Evolutionary conservation across 2,329 filamentous ascomycete genomes (phyloP).

Genomic region (Arachnomyces sp.): DNA sequence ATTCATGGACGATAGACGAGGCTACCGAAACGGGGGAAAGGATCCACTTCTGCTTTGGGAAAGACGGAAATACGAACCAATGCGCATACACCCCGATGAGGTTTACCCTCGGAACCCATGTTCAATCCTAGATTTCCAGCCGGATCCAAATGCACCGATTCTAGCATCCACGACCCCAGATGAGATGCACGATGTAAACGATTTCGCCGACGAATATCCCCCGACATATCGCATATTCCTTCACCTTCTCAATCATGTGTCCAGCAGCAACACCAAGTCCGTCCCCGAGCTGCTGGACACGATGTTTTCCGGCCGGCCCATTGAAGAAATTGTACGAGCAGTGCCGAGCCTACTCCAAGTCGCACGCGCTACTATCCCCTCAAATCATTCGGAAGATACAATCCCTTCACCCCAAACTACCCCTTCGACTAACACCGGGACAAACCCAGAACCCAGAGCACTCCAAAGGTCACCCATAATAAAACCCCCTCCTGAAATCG

Average conservation of each 20-base stretch:
- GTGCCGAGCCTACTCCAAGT: constrained; percentile 26
- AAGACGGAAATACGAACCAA: constrained; percentile 59
- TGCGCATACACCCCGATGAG: constrained; percentile 51
- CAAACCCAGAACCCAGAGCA: too few relatives aligned
- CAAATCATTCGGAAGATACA: too few relatives aligned
- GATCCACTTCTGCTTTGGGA: constrained; percentile 58
- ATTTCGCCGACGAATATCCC: constrained; percentile 14
- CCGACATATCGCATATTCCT: constrained; percentile 20
- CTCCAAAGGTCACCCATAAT: too few relatives aligned
- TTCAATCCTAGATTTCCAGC: constrained; percentile 28
- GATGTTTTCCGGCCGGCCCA: constrained; percentile 23
- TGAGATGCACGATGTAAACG: constrained; percentile 8
- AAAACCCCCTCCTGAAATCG: too few relatives aligned
- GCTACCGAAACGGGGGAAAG: constrained; percentile 19
- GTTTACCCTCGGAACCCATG: constrained; percentile 52
- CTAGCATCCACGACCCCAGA: constrained; percentile 12
- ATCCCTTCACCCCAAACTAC: too few relatives aligned
- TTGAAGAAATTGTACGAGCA: constrained; percentile 23
- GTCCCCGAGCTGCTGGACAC: constrained; percentile 21
- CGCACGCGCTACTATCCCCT: constrained; percentile 10
- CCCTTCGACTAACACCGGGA: too few relatives aligned
- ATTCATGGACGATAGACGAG: constrained; percentile 47
- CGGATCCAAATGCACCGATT: constrained; percentile 19
- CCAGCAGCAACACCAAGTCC: constrained; percentile 11
- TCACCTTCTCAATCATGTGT: constrained; percentile 19